Percentiles rank a stretch among this genome's conserved stretches.
phyloP scores from a whole-genome alignment of 2,329 filamentous ascomycete species.

The Pseudogymnoascus sp. region DNA sequence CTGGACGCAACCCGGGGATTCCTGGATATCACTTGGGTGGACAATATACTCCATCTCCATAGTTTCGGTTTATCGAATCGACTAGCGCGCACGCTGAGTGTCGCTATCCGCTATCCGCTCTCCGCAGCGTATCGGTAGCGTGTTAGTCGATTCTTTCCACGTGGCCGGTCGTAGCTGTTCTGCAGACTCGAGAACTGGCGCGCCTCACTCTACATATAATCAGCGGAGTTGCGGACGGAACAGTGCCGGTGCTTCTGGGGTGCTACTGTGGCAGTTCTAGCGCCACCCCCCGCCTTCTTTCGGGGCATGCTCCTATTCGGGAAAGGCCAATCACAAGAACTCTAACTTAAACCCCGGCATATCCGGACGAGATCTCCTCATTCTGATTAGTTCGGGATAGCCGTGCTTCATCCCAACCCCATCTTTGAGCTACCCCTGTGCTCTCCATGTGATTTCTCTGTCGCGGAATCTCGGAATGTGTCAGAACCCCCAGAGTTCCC shows the following conservation, averaged over 20 bases:
- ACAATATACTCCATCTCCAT: slow-evolving; percentile 10
- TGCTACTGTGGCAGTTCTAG: slow-evolving; percentile 1
- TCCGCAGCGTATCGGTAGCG: not conserved
- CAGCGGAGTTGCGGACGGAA: slow-evolving; percentile 6
- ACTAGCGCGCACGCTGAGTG: not conserved
- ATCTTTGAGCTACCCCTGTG: not conserved
- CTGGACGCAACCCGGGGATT: not conserved
- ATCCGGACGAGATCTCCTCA: not conserved
- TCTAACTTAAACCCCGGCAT: not conserved
- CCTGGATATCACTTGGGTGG: slow-evolving; percentile 7
- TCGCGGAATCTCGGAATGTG: not conserved
- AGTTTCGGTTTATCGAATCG: not conserved
- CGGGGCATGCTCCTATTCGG: not conserved
- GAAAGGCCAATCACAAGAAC: not conserved
- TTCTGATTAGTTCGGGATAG: slow-evolving; percentile 1
- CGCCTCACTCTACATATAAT: slow-evolving; percentile 1
- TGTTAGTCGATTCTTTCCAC: not conserved
- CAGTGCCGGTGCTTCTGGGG: slow-evolving; percentile 4
- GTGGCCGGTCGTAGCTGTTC: not conserved
- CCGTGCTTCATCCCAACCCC: not conserved
- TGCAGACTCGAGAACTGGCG: not conserved
- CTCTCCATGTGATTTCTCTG: not conserved
- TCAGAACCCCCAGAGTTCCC: not conserved
- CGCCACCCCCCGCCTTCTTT: not conserved
- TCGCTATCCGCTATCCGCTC: not conserved